These are phyloP conservation scores for Atalantia buxifolia DNA, from an alignment of 345 rosid genomes.

Conservation along the genomic window DNA sequence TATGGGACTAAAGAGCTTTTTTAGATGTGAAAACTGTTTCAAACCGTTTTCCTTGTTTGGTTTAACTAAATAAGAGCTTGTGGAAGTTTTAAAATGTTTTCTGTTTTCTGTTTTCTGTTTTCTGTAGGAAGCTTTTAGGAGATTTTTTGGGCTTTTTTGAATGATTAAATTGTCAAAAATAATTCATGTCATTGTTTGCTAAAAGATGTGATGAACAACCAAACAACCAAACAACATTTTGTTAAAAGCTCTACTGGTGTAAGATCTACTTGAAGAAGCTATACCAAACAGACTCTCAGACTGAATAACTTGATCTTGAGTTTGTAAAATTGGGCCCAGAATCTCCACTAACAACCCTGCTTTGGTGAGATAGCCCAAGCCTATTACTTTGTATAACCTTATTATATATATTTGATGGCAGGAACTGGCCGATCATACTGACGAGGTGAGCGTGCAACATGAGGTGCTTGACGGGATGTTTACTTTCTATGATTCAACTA, in stretches of 20 bases:
- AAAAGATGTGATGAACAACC: neutral
- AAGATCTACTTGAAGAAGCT: neutral
- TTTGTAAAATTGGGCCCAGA: neutral
- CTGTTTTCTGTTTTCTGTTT: neutral
- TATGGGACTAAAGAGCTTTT: no score
- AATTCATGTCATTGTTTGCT: neutral
- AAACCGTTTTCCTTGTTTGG: no score
- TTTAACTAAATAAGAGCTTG: neutral
- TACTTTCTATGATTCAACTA: slow-evolving; percentile 85
- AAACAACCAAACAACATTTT: neutral
- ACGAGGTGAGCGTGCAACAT: slow-evolving; percentile 73
- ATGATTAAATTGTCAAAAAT: neutral
- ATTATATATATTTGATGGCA: slow-evolving; percentile 32
- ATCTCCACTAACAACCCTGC: neutral
- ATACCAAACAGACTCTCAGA: neutral
- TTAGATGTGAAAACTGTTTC: no score
- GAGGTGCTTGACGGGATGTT: slow-evolving; percentile 81
- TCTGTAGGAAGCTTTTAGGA: neutral
- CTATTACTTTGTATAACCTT: neutral
- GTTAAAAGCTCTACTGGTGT: neutral
- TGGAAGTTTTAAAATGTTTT: neutral
- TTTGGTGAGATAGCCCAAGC: neutral
- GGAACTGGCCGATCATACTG: slow-evolving; percentile 83
- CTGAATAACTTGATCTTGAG: neutral
- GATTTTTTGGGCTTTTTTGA: no score